Percentiles rank a stretch among this genome's conserved stretches.
Evolutionary conservation across 768 basidiomycete genomes (phyloP).

Genomic region (Hericium erinaceus): DNA sequence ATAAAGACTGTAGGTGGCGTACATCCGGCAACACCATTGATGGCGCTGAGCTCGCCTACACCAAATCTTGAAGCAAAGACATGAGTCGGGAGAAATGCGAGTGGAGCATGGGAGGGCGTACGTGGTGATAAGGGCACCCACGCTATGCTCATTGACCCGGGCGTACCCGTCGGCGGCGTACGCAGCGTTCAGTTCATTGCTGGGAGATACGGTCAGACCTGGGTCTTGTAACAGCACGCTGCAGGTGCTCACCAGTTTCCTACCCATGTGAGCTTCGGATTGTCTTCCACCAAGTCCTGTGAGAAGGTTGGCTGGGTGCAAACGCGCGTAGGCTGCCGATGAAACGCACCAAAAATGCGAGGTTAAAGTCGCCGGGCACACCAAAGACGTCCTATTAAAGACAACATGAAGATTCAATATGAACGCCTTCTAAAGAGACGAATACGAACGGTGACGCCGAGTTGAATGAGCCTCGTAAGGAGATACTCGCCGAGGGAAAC

Average conservation of each 20-base stretch:
- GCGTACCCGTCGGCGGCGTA: slow-evolving; percentile 95
- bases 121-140: slow-evolving; percentile 77
- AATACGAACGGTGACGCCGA: slow-evolving; percentile 47
- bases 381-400: slow-evolving; percentile 64
- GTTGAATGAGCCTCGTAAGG: slow-evolving; percentile 51
- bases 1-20: slow-evolving; percentile 7
- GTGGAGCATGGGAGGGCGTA: slow-evolving; percentile 19
- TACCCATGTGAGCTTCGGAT: slow-evolving; percentile 73
- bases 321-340: background rate
- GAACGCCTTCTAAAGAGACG: background rate
- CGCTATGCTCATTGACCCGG: slow-evolving; percentile 63
- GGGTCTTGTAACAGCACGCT: background rate
- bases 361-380: slow-evolving; percentile 82
- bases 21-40: slow-evolving; percentile 78
- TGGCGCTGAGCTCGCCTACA: slow-evolving; percentile 87
- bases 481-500: slow-evolving; percentile 53
- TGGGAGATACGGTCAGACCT: slow-evolving; percentile 19
- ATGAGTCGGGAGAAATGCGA: background rate
- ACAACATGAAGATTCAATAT: background rate
- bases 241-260: slow-evolving; percentile 58
- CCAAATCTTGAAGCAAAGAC: slow-evolving; percentile 49
- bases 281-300: slow-evolving; percentile 77
- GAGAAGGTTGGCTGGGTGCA: background rate
- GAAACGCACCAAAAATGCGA: slow-evolving; percentile 29
- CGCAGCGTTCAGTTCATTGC: slow-evolving; percentile 78